A percentile compares a stretch with the other conserved stretches of the same genome.
Evolutionary conservation across 176 grass and related monocot genomes (phyloP).

Genomic region (Pharus latifolius): DNA sequence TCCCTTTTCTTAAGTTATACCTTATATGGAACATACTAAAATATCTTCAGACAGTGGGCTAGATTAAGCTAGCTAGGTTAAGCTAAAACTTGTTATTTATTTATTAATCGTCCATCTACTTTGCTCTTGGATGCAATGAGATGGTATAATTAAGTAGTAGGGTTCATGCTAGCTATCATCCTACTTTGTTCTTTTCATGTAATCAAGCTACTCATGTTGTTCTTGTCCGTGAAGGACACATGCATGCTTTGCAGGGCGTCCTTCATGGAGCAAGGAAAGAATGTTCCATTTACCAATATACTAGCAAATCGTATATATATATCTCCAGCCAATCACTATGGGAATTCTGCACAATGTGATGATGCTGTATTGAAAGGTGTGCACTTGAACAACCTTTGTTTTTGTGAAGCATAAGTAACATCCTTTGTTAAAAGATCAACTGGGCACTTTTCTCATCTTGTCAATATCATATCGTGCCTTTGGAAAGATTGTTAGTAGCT

Average conservation of each 20-base stretch:
- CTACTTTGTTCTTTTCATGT: conserved; percentile 45
- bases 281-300: conserved; percentile 9
- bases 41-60: conserved; percentile 14
- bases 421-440: conserved; percentile 31
- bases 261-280: conserved; percentile 32
- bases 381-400: conserved; percentile 26
- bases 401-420: conserved; percentile 36
- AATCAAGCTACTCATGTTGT: conserved; percentile 41
- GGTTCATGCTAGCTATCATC: conserved; percentile 25
- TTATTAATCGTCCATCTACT: not conserved
- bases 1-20: conserved; percentile 26
- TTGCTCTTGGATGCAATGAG: not conserved
- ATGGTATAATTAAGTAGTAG: conserved; percentile 21
- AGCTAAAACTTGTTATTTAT: not conserved
- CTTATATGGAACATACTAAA: conserved; percentile 52
- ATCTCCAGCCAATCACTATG: too few species aligned
- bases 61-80: not conserved
- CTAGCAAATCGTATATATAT: too few species aligned
- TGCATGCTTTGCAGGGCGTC: conserved; percentile 24
- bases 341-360: conserved; percentile 20
- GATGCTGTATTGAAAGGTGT: conserved; percentile 28
- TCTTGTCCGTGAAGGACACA: conserved; percentile 36
- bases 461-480: conserved; percentile 15
- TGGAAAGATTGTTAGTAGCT: conserved; percentile 18
- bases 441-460: conserved; percentile 27